phyloP scores from a whole-genome alignment of 345 rosid genomes.

The Anacardium occidentale region DNA sequence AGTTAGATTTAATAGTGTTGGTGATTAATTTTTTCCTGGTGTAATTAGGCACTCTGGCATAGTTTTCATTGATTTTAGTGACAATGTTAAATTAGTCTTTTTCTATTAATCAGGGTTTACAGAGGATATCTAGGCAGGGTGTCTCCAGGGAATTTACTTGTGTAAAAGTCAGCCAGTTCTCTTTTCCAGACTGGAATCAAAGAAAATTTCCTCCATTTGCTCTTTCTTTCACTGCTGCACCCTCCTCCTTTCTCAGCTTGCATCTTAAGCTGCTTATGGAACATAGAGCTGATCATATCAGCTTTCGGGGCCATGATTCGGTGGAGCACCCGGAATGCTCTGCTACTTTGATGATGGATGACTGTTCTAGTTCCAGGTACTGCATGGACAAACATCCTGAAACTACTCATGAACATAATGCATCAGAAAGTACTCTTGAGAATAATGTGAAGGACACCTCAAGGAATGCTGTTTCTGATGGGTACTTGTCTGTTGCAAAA shows the following conservation, averaged over 20 bases:
- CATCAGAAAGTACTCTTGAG: conserved; percentile 24
- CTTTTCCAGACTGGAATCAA: conserved; percentile 34
- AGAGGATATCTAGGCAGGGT: conserved; percentile 41
- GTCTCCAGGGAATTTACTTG: conserved; percentile 32
- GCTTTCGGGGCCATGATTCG: conserved; percentile 39
- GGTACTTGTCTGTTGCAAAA: conserved; percentile 22
- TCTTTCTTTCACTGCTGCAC: conserved; percentile 56
- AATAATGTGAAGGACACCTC: conserved; percentile 20
- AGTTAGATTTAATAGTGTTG: background rate
- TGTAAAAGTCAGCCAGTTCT: conserved; percentile 26
- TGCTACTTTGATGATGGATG: conserved; percentile 33
- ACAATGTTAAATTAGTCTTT: conserved; percentile 19
- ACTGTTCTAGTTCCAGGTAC: conserved; percentile 30
- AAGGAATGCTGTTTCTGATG: conserved; percentile 24
- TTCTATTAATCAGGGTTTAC: conserved; percentile 43
- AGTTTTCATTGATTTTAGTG: background rate
- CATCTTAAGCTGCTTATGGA: conserved; percentile 72
- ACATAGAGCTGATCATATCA: conserved; percentile 28
- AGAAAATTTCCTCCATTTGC: conserved; percentile 43
- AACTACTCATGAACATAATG: conserved; percentile 3
- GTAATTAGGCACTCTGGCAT: background rate
- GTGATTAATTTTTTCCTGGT: background rate
- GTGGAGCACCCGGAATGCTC: conserved; percentile 34
- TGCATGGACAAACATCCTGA: conserved; percentile 30
- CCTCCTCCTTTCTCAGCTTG: conserved; percentile 54